A percentile compares a stretch with the other conserved stretches of the same genome.
Conservation (phyloP, 345 rosid genomes). For the Rhodomyrtus tomentosa region DNA sequence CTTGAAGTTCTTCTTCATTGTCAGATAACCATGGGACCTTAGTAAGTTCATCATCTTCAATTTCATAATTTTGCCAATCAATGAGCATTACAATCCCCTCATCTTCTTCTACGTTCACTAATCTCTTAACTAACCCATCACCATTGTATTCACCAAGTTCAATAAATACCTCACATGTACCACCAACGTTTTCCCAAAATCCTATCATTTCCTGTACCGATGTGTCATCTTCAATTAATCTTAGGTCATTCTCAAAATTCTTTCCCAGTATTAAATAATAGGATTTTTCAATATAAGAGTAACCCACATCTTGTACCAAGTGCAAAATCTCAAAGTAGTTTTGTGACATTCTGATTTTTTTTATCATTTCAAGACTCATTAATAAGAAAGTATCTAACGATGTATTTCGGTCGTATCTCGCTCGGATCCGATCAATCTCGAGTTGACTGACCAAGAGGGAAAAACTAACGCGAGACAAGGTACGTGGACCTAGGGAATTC, state of each 20-base stretch:
- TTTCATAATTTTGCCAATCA: too few relatives aligned
- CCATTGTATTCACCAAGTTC: background rate
- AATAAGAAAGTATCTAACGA: too few relatives aligned
- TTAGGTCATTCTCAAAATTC: background rate
- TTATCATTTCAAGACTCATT: too few relatives aligned
- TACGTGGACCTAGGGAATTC: too few relatives aligned
- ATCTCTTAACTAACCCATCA: background rate
- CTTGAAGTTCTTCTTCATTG: background rate
- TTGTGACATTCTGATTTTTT: too few relatives aligned
- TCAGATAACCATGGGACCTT: background rate
- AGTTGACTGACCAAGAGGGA: too few relatives aligned
- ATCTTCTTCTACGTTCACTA: background rate
- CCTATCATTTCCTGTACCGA: too few relatives aligned
- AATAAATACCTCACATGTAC: background rate
- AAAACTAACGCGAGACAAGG: too few relatives aligned
- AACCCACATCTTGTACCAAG: background rate
- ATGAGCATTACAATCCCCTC: background rate
- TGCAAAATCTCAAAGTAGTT: background rate
- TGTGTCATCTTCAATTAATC: background rate
- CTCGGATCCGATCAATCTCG: too few relatives aligned
- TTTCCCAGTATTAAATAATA: background rate
- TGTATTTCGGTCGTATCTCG: too few relatives aligned
- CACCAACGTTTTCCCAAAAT: background rate
- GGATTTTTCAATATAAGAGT: background rate
- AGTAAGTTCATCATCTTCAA: background rate